Conservation (phyloP, 2,329 filamentous ascomycete species). For the Peltaster fructicola region DNA sequence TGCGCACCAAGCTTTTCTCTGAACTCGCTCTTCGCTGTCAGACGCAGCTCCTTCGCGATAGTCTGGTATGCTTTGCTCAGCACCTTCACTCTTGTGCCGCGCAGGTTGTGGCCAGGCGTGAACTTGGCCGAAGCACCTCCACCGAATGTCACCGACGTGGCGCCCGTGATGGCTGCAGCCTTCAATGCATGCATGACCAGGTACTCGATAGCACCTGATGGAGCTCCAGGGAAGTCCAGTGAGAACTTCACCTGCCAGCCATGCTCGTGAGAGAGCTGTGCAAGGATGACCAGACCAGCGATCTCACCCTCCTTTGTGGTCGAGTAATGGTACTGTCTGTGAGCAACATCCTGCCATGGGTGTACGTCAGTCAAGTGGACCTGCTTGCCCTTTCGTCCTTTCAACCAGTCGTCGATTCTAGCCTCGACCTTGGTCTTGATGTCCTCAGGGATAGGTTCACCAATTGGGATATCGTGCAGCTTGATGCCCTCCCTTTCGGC, state of each 20-base stretch:
- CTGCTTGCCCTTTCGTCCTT: constrained; percentile 63
- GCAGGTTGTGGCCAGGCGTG: constrained; percentile 63
- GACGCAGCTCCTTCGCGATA: constrained; percentile 61
- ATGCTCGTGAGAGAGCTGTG: constrained; percentile 60
- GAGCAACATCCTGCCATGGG: constrained; percentile 69
- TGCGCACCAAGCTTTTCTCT: constrained; percentile 74
- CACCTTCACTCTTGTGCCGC: constrained; percentile 63
- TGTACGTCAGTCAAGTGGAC: constrained; percentile 80
- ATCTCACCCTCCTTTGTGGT: constrained; percentile 56
- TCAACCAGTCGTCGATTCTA: constrained; percentile 63
- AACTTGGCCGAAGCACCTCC: constrained; percentile 61
- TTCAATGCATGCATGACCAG: constrained; percentile 58
- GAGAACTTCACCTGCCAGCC: constrained; percentile 94
- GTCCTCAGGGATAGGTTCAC: constrained; percentile 45
- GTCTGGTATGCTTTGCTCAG: constrained; percentile 68
- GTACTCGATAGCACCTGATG: constrained; percentile 75
- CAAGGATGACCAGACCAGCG: constrained; percentile 61
- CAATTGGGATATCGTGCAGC: constrained; percentile 53
- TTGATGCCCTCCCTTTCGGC: constrained; percentile 73
- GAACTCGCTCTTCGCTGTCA: constrained; percentile 76
- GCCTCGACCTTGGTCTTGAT: constrained; percentile 52
- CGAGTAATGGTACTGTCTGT: constrained; percentile 74
- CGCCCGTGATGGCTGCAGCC: constrained; percentile 38
- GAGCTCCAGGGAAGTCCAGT: constrained; percentile 76
- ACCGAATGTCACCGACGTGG: constrained; percentile 64